Evolutionary conservation across 1,284 basidiomycete species (phyloP).

Genomic region (Ceratobasidium sp.): DNA sequence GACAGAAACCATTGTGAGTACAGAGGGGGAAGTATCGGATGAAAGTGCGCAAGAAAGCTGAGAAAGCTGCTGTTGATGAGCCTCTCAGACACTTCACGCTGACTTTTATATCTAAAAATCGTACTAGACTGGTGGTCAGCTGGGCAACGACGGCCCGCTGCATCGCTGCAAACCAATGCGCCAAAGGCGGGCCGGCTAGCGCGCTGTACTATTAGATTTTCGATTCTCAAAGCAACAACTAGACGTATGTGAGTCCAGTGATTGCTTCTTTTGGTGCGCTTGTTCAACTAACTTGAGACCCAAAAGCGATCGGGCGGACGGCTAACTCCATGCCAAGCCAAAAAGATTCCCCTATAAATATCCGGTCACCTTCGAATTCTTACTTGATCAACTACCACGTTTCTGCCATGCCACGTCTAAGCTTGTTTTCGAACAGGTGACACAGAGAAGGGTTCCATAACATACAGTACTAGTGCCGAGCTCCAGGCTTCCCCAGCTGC

Average conservation of each 20-base stretch:
- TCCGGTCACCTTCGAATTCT: background rate
- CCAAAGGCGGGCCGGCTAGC: background rate
- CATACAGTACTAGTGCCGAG: background rate
- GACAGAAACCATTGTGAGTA: constrained; percentile 19
- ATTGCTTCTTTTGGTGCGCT: background rate
- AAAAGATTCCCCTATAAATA: background rate
- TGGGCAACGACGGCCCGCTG: constrained; percentile 9
- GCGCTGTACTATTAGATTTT: background rate
- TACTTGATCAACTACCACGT: background rate
- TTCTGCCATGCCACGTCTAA: background rate
- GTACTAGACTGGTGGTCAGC: background rate
- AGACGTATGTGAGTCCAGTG: background rate
- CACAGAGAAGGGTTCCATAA: background rate
- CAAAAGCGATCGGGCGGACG: background rate
- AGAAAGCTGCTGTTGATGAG: constrained; percentile 11
- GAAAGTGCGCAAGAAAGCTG: background rate
- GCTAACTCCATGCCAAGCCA: background rate
- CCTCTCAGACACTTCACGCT: background rate
- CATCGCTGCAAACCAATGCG: background rate
- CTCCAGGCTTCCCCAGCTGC: background rate
- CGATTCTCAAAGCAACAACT: background rate
- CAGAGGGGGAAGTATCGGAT: background rate
- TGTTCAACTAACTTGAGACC: background rate
- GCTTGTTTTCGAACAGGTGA: background rate
- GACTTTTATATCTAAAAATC: background rate